These are phyloP conservation scores for Crassisporium funariophilum DNA, from an alignment of 768 basidiomycete species.

Conservation along the genomic window DNA sequence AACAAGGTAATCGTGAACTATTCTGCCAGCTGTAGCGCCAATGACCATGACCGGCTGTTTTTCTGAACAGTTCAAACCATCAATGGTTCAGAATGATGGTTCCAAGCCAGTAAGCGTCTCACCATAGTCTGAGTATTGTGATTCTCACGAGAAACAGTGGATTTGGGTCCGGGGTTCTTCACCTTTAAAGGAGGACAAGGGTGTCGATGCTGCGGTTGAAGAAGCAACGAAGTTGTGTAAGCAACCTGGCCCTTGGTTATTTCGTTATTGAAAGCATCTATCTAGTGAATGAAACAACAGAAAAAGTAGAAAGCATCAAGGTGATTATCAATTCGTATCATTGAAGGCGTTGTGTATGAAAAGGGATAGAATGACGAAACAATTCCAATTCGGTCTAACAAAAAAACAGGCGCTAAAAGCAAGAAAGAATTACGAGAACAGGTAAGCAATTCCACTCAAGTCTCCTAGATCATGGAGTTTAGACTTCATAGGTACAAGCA, in stretches of 20 bases:
- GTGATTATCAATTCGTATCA: constrained; percentile 29
- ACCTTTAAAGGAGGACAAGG: constrained; percentile 23
- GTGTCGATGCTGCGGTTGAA: constrained; percentile 34
- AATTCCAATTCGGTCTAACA: constrained; percentile 68
- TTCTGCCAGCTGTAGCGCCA: constrained; percentile 1
- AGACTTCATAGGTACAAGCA: constrained; percentile 64
- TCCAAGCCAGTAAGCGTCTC: constrained; percentile 61
- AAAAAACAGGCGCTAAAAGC: constrained; percentile 71
- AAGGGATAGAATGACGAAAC: constrained; percentile 55
- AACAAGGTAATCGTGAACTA: constrained; percentile 44
- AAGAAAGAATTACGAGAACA: constrained; percentile 77
- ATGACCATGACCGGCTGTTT: neutral
- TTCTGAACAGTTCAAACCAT: constrained; percentile 61
- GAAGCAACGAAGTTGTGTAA: constrained; percentile 52
- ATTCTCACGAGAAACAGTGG: constrained; percentile 48
- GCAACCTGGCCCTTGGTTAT: constrained; percentile 5
- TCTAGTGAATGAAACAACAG: constrained; percentile 59
- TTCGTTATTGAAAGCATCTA: neutral
- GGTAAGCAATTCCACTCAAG: too few relatives aligned
- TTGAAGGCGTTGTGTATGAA: neutral
- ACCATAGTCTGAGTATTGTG: neutral
- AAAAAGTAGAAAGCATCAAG: constrained; percentile 62
- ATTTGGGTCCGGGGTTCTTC: constrained; percentile 54
- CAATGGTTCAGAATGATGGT: constrained; percentile 78
- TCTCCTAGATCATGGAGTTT: neutral